phyloP scores from a whole-genome alignment of 2,329 filamentous ascomycete genomes.

The Calonectria pseudoturangicola region DNA sequence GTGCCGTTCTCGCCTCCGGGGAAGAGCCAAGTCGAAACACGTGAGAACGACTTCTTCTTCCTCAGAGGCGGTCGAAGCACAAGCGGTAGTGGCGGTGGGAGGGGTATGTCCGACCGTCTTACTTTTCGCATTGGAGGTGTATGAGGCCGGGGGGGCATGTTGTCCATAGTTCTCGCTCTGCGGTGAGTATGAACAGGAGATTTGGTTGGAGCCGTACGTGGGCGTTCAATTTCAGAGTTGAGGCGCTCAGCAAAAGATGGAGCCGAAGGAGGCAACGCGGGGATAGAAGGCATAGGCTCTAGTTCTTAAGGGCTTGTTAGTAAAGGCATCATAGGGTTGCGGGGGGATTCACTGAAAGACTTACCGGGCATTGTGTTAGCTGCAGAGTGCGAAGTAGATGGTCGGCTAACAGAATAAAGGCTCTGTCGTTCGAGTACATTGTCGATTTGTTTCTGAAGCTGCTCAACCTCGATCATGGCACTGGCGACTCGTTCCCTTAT shows the following conservation, averaged over 20 bases:
- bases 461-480: slow-evolving; percentile 76
- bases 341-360: slow-evolving; percentile 40
- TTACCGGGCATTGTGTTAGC: slow-evolving; percentile 58
- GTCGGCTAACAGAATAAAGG: slow-evolving; percentile 72
- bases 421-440: slow-evolving; percentile 77
- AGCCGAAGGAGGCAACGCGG: slow-evolving; percentile 73
- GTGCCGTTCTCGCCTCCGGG: slow-evolving; percentile 62
- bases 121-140: slow-evolving; percentile 49
- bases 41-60: slow-evolving; percentile 81
- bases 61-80: slow-evolving; percentile 76
- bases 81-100: slow-evolving; percentile 75
- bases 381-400: slow-evolving; percentile 69
- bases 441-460: slow-evolving; percentile 75
- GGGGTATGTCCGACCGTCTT: slow-evolving; percentile 60
- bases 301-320: slow-evolving; percentile 60
- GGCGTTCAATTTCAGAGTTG: slow-evolving; percentile 66
- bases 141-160: slow-evolving; percentile 55
- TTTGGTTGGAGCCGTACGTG: slow-evolving; percentile 59
- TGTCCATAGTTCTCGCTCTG: slow-evolving; percentile 56
- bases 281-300: slow-evolving; percentile 73
- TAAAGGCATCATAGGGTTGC: slow-evolving; percentile 35
- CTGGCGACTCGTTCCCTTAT: slow-evolving; percentile 74
- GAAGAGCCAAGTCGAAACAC: slow-evolving; percentile 77
- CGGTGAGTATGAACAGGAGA: slow-evolving; percentile 55
- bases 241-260: slow-evolving; percentile 76